Evolutionary conservation across 768 basidiomycete species (phyloP), one percentile per base, ranked within the genome.

Genomic region (Dioszegia crocea): DNA sequence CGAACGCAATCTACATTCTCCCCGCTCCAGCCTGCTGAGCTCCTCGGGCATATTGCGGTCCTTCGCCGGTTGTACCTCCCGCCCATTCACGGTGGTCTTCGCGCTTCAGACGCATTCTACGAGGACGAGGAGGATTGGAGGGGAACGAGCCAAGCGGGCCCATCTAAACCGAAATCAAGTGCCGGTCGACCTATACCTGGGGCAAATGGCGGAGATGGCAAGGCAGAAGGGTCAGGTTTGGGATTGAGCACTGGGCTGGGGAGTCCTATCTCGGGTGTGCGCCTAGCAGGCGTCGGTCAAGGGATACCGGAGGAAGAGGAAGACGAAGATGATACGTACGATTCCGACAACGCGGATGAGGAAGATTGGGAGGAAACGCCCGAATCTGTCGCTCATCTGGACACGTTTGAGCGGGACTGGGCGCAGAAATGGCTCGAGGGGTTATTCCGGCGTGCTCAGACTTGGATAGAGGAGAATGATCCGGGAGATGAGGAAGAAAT

Each of bases 391-490:
- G 67, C 55, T 14, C 65, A 69, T 56, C 58, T 74, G 14, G 74
- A 75, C 41, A 67, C 67, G 9, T 77, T 77, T 38, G 76, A 77
- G 51, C 30, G 74, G 23, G 70, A 74, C 10, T 77, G 76, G 76
- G 61, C 74, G 9, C 72, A 75, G 48, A 70, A 70, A 56, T 77
- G 76, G 76, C 60, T 77, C 17, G 61, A 64, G 31, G 70, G 72
- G 1, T 48, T 77, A 0, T 62, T 77, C 2, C 43, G 72, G 16
- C 57, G 76, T 10, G 60, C 70, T 17, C 72, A 77, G 55, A 64
- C 64, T 0, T 73, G 66, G 65, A 10, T 74, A 2, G 70, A 70
- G 40, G 73, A 71, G 52, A 57, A 56, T 45, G 41, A 43, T 30
- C 36, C 61, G 10, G 67, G 65, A 39, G 59, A 58, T 3, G 57